A percentile compares a stretch with the other conserved stretches of the same genome.
phyloP scores from a whole-genome alignment of 345 rosid genomes.

The Lumnitzera racemosa region DNA sequence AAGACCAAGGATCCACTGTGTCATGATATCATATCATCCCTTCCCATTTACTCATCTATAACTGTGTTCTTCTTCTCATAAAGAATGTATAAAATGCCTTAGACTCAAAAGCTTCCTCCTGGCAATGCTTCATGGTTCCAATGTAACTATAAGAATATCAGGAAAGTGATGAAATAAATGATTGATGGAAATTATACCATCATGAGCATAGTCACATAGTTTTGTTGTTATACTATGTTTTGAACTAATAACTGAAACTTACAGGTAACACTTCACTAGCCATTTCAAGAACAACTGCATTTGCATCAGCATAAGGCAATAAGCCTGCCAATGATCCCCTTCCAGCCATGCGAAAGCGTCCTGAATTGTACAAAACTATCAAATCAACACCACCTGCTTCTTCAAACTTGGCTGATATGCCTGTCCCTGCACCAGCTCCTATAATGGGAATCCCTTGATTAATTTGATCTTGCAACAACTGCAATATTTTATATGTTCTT shows the following conservation, averaged over 20 bases:
- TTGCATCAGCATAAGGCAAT: conserved; percentile 95
- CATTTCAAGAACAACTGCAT: conserved; percentile 82
- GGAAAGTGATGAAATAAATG: no score
- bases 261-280: conserved; percentile 94
- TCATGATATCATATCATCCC: no score
- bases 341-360: conserved; percentile 97
- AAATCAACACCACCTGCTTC: conserved; percentile 97
- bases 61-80: no score
- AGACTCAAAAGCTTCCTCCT: no score
- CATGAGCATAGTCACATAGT: no score
- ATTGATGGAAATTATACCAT: no score
- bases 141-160: no score
- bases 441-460: conserved; percentile 68
- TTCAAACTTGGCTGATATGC: conserved; percentile 96
- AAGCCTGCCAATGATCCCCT: conserved; percentile 94
- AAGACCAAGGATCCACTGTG: no score
- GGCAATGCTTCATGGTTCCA: no score
- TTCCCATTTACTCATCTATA: no score
- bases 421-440: conserved; percentile 99
- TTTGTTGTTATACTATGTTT: no score
- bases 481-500: conserved; percentile 58
- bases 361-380: conserved; percentile 84
- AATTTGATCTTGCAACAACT: conserved; percentile 58
- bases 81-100: no score
- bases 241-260: conserved; percentile 21